Conservation (phyloP, 805 yeast species). For the Cyberlindnera lachancei region DNA sequence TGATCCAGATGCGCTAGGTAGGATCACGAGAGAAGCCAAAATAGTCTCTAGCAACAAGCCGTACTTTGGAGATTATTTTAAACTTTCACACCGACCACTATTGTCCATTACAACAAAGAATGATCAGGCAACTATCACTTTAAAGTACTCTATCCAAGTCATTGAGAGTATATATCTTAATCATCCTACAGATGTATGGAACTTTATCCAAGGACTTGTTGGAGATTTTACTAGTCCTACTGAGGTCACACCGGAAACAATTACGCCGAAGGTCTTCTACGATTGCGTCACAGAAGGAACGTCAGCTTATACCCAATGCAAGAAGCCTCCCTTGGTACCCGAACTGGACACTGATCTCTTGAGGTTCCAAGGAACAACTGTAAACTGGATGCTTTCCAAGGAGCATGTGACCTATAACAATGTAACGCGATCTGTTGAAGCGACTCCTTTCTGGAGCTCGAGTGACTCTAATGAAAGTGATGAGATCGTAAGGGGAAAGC, state of each 20-base stretch:
- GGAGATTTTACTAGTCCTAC: not conserved
- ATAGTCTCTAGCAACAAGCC: not conserved
- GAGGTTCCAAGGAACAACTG: constrained; percentile 46
- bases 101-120: constrained; percentile 1
- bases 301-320: constrained; percentile 11
- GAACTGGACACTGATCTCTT: constrained; percentile 37
- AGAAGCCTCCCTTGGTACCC: constrained; percentile 25
- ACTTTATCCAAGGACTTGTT: constrained; percentile 3
- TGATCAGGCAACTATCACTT: not conserved
- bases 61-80: not conserved
- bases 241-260: constrained; percentile 2
- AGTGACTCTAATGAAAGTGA: constrained; percentile 11
- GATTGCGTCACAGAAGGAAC: constrained; percentile 42
- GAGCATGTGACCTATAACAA: constrained; percentile 38
- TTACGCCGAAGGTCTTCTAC: constrained; percentile 37
- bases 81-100: constrained; percentile 2
- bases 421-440: constrained; percentile 19
- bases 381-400: constrained; percentile 46
- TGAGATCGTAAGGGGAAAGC: constrained; percentile 20
- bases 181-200: constrained; percentile 1
- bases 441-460: constrained; percentile 16
- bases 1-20: not conserved
- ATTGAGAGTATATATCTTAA: constrained; percentile 8
- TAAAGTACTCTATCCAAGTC: constrained; percentile 5
- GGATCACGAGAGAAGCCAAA: not conserved